phyloP scores from a whole-genome alignment of 768 basidiomycete genomes.

The Boletus sensibilis region DNA sequence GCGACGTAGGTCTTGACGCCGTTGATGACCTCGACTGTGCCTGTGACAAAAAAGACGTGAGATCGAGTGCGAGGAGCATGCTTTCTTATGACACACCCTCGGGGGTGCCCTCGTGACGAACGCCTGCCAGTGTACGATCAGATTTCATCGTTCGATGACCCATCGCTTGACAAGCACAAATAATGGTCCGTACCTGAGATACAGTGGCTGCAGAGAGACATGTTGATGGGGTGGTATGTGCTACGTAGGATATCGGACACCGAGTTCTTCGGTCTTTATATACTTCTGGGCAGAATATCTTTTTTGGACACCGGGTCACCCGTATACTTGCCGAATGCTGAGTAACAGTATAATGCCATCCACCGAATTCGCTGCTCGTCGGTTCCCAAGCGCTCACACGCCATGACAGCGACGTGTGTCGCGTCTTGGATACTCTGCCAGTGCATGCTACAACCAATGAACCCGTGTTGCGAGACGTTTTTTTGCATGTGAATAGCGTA shows the following conservation, averaged over 20 bases:
- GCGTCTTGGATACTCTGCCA: background rate
- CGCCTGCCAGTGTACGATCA: slow-evolving; percentile 33
- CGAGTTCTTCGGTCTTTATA: slow-evolving; percentile 12
- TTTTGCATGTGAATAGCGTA: no score
- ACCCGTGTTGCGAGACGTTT: background rate
- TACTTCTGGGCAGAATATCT: background rate
- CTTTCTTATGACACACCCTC: slow-evolving; percentile 33
- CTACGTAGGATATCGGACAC: background rate
- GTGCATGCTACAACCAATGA: no score
- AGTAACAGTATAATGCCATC: background rate
- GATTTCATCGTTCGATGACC: background rate
- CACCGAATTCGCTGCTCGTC: background rate
- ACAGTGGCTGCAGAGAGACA: slow-evolving; percentile 59
- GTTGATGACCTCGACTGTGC: slow-evolving; percentile 42
- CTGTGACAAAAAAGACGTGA: slow-evolving; percentile 29
- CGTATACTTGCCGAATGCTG: background rate
- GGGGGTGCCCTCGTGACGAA: slow-evolving; percentile 49
- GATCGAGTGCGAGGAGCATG: background rate
- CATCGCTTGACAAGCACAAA: background rate
- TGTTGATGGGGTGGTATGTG: slow-evolving; percentile 17
- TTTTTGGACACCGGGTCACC: background rate
- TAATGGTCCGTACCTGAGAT: slow-evolving; percentile 42
- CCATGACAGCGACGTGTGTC: background rate
- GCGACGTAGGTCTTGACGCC: slow-evolving; percentile 54
- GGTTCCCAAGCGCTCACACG: background rate